A percentile compares a stretch with the other conserved stretches of the same genome.
phyloP scores from a whole-genome alignment of 495 filamentous ascomycete genomes.

The Aspergillus diversus region DNA sequence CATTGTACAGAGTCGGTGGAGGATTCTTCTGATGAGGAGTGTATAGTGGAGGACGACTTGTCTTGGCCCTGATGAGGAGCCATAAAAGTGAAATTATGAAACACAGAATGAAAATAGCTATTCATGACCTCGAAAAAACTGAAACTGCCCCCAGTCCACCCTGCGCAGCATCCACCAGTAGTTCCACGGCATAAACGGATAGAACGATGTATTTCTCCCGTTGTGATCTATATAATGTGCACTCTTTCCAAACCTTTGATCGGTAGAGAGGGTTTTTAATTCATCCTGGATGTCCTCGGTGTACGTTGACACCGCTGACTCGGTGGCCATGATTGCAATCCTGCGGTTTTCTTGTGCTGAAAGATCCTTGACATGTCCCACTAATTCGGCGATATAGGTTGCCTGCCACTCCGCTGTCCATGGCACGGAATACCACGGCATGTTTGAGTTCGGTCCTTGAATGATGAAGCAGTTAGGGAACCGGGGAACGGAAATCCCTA shows the following conservation, averaged over 20 bases:
- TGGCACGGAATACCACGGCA: slow-evolving; percentile 1
- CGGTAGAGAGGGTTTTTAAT: neutral
- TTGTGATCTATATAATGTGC: neutral
- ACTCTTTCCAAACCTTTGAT: neutral
- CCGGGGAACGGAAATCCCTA: neutral
- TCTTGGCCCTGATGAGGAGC: too few species aligned
- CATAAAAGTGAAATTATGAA: too few species aligned
- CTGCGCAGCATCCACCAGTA: neutral
- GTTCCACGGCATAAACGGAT: neutral
- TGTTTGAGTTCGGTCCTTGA: neutral
- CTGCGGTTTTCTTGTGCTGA: neutral
- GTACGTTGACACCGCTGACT: neutral
- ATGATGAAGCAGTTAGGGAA: neutral
- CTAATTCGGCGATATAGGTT: neutral
- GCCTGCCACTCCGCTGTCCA: slow-evolving; percentile 2
- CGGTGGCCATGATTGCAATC: neutral
- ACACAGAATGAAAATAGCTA: neutral
- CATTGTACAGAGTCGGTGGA: too few species aligned
- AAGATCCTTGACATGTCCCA: neutral
- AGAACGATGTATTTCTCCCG: neutral
- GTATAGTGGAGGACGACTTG: too few species aligned
- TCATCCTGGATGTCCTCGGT: neutral
- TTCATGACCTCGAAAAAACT: neutral
- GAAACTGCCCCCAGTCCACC: neutral
- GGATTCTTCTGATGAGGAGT: too few species aligned